phyloP scores from a whole-genome alignment of 1,284 basidiomycete species.

The Marasmius oreades region DNA sequence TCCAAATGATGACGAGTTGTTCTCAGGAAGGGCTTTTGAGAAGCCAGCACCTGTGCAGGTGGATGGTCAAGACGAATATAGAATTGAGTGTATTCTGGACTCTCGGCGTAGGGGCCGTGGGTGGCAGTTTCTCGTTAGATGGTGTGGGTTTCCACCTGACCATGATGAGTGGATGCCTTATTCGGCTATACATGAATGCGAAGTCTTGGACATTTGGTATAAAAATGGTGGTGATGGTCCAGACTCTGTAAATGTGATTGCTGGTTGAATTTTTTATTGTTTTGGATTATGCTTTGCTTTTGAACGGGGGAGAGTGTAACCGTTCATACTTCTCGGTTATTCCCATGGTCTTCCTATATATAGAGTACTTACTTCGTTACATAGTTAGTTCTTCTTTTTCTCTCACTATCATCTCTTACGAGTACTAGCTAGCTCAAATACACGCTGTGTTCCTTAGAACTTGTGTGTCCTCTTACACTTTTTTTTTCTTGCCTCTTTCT shows the following conservation, averaged over 20 bases:
- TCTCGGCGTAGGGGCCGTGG: not conserved
- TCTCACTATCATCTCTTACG: too few species aligned
- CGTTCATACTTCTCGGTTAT: too few species aligned
- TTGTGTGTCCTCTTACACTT: too few species aligned
- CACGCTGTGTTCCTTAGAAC: too few species aligned
- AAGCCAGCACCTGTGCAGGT: not conserved
- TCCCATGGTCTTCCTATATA: too few species aligned
- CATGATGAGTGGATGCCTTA: slow-evolving; percentile 16
- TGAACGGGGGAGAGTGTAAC: not conserved
- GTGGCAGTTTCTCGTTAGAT: slow-evolving; percentile 13
- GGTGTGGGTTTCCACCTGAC: too few species aligned
- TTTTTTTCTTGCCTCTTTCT: too few species aligned
- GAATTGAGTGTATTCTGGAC: slow-evolving; percentile 9
- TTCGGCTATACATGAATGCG: slow-evolving; percentile 13
- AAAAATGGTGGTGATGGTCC: slow-evolving; percentile 6
- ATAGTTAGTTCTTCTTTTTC: too few species aligned
- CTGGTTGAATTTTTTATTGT: not conserved
- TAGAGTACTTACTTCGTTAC: too few species aligned
- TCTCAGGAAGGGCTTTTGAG: not conserved
- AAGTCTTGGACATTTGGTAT: slow-evolving; percentile 15
- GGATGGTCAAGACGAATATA: too few species aligned
- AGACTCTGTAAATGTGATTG: not conserved
- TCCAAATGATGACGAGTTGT: not conserved
- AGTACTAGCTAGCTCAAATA: too few species aligned
- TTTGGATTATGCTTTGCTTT: not conserved